Conservation (phyloP, 1,284 basidiomycete species). For the Kwoniella shivajii region DNA sequence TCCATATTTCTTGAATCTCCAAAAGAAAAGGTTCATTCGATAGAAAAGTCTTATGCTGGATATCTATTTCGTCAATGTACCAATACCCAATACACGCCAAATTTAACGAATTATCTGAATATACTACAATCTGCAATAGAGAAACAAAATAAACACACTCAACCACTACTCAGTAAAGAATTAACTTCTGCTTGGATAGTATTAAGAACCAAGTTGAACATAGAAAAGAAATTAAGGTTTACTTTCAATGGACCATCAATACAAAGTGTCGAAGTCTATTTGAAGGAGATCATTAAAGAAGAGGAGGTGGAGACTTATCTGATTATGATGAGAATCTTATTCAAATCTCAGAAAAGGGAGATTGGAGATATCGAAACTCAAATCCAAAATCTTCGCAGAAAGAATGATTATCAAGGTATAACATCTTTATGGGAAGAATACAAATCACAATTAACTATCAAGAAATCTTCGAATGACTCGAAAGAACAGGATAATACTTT, state of each 20-base stretch:
- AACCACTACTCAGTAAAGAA: not conserved
- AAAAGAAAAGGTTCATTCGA: not conserved
- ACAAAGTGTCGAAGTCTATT: no score
- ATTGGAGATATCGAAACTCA: not conserved
- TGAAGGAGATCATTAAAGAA: no score
- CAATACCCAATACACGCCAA: not conserved
- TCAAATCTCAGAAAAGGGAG: no score
- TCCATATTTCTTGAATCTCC: not conserved
- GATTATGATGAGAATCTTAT: no score
- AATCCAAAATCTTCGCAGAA: constrained; percentile 1
- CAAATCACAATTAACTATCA: not conserved
- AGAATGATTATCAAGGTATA: constrained; percentile 5
- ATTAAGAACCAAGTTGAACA: not conserved
- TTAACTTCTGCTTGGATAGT: constrained; percentile 9
- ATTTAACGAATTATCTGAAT: not conserved
- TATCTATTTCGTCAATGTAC: constrained; percentile 3
- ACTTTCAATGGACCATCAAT: no score
- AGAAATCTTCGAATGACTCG: not conserved
- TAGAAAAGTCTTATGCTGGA: constrained; percentile 6
- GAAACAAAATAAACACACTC: not conserved
- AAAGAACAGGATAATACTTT: not conserved
- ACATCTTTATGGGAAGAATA: constrained; percentile 7
- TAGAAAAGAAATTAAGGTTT: not conserved
- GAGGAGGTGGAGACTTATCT: not conserved
- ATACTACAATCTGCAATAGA: constrained; percentile 1